Evolutionary conservation across 495 filamentous ascomycete species (phyloP).

Genomic region (Hypoxylon crocopeplum): DNA sequence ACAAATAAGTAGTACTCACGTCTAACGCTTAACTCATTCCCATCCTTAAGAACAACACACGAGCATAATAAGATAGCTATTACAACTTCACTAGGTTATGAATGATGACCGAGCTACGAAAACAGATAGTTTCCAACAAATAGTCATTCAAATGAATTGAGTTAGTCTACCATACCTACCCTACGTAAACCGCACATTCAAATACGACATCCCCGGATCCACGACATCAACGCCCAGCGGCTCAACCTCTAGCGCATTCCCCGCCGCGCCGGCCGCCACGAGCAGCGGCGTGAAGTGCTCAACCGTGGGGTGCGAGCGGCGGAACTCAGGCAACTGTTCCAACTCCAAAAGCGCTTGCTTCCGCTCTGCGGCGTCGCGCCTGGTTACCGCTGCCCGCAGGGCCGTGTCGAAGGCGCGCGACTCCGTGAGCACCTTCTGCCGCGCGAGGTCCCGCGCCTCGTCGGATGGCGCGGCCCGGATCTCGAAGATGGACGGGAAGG

Average conservation of each 20-base stretch:
- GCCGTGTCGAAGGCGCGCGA: conserved; percentile 22
- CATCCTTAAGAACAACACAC: too few relatives aligned
- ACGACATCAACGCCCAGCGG: conserved; percentile 25
- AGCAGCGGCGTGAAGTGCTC: conserved; percentile 30
- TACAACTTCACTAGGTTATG: too few relatives aligned
- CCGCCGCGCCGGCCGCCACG: conserved; percentile 24
- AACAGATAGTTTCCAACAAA: too few relatives aligned
- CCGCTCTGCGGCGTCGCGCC: conserved; percentile 1
- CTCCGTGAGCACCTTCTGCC: conserved; percentile 7
- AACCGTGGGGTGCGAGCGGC: conserved; percentile 21
- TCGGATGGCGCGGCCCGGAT: conserved; percentile 11
- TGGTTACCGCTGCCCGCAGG: conserved; percentile 11
- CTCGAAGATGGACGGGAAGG: conserved; percentile 13
- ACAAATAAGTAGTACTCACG: too few relatives aligned
- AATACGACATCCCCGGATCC: conserved; percentile 33
- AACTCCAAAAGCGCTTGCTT: conserved; percentile 7
- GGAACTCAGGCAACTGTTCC: conserved; percentile 14
- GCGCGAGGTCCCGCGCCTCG: neutral
- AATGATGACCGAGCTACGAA: too few relatives aligned
- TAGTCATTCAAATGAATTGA: too few relatives aligned
- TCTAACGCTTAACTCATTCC: too few relatives aligned
- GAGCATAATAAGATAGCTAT: too few relatives aligned
- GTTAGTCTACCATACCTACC: too few relatives aligned
- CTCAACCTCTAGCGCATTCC: conserved; percentile 2
- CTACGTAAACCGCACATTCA: conserved; percentile 27